Conservation (phyloP, 306 rosid genomes). For the Castanea sativa region DNA sequence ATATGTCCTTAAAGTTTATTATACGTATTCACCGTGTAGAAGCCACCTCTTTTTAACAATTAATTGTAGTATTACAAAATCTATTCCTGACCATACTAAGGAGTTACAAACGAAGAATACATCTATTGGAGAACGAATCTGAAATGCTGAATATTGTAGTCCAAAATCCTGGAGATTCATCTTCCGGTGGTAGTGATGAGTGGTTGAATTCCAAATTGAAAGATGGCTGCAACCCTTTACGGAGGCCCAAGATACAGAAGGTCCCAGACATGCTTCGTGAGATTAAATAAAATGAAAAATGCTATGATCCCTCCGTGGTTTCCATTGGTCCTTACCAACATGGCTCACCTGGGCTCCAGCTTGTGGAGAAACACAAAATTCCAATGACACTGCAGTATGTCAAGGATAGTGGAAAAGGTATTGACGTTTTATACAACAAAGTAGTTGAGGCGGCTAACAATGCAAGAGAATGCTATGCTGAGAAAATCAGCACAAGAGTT, state of each 20-base stretch:
- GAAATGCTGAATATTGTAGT: neutral
- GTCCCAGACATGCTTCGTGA: neutral
- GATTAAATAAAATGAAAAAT: neutral
- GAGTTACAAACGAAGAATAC: neutral
- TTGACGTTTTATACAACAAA: neutral
- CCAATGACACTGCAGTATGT: neutral
- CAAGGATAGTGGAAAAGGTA: neutral
- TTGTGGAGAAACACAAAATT: neutral
- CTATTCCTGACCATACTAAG: neutral
- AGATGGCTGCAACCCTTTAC: neutral
- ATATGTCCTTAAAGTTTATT: too few relatives aligned
- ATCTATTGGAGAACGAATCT: too few relatives aligned
- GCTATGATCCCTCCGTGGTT: neutral
- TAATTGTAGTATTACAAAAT: neutral
- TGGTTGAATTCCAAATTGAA: neutral
- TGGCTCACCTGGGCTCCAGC: neutral
- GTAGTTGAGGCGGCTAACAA: neutral
- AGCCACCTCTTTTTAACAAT: too few relatives aligned
- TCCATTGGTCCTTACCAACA: neutral
- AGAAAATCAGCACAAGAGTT: too few relatives aligned
- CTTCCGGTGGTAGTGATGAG: neutral
- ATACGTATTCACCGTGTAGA: too few relatives aligned
- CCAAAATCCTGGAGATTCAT: neutral
- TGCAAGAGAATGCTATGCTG: neutral
- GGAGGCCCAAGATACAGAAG: neutral